Percentiles rank a stretch among this genome's conserved stretches.
Conservation (phyloP, 2,329 filamentous ascomycete genomes). For the Ophioceras dolichostomum region DNA sequence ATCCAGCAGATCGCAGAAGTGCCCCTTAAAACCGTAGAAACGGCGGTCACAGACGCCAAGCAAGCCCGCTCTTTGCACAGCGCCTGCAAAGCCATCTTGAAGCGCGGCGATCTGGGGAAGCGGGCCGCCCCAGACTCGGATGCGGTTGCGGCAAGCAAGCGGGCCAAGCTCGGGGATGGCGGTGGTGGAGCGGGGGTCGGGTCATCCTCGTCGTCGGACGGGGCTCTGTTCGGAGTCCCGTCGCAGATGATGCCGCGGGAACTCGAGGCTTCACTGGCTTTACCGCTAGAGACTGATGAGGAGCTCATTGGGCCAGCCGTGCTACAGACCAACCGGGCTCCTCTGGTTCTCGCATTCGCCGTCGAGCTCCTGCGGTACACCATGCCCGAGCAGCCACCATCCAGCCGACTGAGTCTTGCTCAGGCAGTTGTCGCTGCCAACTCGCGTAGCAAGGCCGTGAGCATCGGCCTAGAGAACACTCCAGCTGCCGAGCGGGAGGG, state of each 20-base stretch:
- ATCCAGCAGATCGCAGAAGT: constrained; percentile 43
- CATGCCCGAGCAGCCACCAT: constrained; percentile 75
- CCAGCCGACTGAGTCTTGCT: constrained; percentile 70
- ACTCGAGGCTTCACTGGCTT: constrained; percentile 47
- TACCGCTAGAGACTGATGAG: constrained; percentile 47
- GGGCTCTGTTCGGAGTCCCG: constrained; percentile 16
- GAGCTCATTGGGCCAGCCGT: constrained; percentile 42
- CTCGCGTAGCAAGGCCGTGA: constrained; percentile 63
- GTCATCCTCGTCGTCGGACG: constrained; percentile 5
- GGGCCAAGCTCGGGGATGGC: constrained; percentile 12
- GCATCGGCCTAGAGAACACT: constrained; percentile 57
- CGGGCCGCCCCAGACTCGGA: constrained; percentile 6
- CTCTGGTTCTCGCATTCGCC: constrained; percentile 70
- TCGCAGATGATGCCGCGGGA: constrained; percentile 36
- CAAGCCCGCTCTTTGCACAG: constrained; percentile 36
- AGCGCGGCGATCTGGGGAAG: constrained; percentile 20
- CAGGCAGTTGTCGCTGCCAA: constrained; percentile 79
- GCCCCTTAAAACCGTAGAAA: constrained; percentile 27
- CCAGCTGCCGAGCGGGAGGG: constrained; percentile 56
- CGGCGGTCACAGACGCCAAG: constrained; percentile 34
- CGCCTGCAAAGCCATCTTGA: constrained; percentile 40
- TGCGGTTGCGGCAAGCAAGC: constrained; percentile 16
- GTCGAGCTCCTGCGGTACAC: constrained; percentile 63
- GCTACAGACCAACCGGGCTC: constrained; percentile 68
- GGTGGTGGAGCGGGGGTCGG: too few relatives aligned